Conservation (phyloP, 169 alveolate species). For the Perkinsus chesapeaki region DNA sequence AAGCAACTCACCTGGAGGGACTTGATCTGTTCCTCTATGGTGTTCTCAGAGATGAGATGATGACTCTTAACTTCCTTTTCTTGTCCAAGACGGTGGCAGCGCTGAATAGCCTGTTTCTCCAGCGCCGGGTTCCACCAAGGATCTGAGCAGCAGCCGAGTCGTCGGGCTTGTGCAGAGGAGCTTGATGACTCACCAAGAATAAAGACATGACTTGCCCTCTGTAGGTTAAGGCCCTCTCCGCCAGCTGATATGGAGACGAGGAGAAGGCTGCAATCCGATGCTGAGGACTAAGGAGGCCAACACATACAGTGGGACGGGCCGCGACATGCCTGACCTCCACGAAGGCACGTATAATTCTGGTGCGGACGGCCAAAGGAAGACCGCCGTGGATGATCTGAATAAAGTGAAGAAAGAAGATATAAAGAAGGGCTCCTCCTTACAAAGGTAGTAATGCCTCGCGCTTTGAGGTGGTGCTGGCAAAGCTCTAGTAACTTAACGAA, state of each 20-base stretch:
- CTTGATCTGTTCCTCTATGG: slow-evolving; percentile 68
- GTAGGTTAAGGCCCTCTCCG: slow-evolving; percentile 47
- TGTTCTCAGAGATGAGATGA: slow-evolving; percentile 54
- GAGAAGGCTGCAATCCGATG: slow-evolving; percentile 9
- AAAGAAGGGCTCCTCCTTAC: not conserved
- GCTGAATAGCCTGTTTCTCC: slow-evolving; percentile 78
- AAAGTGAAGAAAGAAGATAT: not conserved
- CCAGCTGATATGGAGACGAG: slow-evolving; percentile 25
- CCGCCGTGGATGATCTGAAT: not conserved
- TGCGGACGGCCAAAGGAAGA: slow-evolving; percentile 42
- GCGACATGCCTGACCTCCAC: slow-evolving; percentile 47
- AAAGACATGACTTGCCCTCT: slow-evolving; percentile 42
- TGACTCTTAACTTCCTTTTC: slow-evolving; percentile 51
- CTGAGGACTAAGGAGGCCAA: not conserved
- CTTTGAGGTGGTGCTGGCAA: slow-evolving; percentile 20
- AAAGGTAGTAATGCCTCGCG: not conserved
- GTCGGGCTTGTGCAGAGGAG: not conserved
- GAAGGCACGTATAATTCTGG: slow-evolving; percentile 51
- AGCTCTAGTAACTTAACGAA: slow-evolving; percentile 31
- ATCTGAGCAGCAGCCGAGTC: slow-evolving; percentile 22
- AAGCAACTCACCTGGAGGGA: slow-evolving; percentile 28
- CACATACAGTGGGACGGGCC: slow-evolving; percentile 15
- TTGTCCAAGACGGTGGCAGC: slow-evolving; percentile 81
- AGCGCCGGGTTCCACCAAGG: slow-evolving; percentile 87
- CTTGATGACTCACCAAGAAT: slow-evolving; percentile 25